phyloP scores from a whole-genome alignment of 352 stramenopile species.

The Aphanomyces invadans region DNA sequence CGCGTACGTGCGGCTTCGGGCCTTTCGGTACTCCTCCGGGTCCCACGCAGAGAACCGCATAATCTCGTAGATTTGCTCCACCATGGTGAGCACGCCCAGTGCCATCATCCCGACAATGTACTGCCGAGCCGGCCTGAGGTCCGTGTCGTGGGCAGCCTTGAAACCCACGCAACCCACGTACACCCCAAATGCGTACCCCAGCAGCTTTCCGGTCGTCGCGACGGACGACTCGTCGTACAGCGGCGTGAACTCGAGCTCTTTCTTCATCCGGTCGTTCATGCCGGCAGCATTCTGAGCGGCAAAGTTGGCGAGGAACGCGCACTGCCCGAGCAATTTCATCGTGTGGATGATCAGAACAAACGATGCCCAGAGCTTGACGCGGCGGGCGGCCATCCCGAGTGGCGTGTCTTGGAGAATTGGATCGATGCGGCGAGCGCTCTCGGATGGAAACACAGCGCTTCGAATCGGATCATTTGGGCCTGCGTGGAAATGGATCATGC shows the following conservation, averaged over 20 bases:
- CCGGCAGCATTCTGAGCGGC: neutral
- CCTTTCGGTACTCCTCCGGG: conserved; percentile 38
- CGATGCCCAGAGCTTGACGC: conserved; percentile 82
- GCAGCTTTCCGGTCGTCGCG: conserved; percentile 53
- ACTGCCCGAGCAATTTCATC: conserved; percentile 85
- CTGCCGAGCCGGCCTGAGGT: conserved; percentile 78
- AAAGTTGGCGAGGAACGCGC: conserved; percentile 67
- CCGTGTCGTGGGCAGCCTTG: conserved; percentile 78
- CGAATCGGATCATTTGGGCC: conserved; percentile 62
- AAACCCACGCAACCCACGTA: conserved; percentile 82
- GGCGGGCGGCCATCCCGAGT: conserved; percentile 67
- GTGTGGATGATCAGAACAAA: conserved; percentile 86
- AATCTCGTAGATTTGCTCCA: conserved; percentile 78
- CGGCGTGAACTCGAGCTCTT: conserved; percentile 58
- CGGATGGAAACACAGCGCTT: conserved; percentile 76
- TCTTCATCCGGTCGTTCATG: conserved; percentile 16
- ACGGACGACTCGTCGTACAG: conserved; percentile 73
- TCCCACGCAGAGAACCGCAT: conserved; percentile 71
- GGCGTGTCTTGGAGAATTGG: conserved; percentile 79
- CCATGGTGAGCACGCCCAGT: conserved; percentile 65
- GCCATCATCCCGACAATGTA: conserved; percentile 72
- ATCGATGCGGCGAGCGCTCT: conserved; percentile 71
- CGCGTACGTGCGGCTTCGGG: conserved; percentile 39
- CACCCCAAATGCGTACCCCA: conserved; percentile 75
- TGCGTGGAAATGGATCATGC: conserved; percentile 37